Base-by-base conservation (phyloP, 306 rosid genomes). In the Vicia villosa region DNA sequence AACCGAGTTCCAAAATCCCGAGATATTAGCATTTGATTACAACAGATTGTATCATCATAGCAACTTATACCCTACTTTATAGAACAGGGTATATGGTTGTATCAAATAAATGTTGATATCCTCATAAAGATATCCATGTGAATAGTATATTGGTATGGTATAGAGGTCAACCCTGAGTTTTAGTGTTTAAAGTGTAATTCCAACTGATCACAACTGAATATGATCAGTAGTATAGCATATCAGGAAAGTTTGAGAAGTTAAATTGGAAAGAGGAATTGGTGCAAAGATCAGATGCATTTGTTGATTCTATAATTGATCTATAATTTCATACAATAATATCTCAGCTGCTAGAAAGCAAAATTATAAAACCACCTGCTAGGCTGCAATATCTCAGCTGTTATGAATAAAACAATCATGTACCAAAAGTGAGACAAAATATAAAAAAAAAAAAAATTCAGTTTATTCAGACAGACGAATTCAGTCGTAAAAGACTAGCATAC, bases 1-100 rank as follows among this genome's bases (percentile, higher is more conserved):
- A 87, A 86, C 69, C 78, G 74, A 56, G 61, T 81, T 60, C 93
- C 96, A 26, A 93, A 80, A 74, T 75, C 91, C 38, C 75, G 78
- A 69, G 54, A 24, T 62, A 28, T 34, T 74, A 82, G 79, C 82
- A 51, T 88, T 47, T 81, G 84, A 84, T 77, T 77, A 72, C 55
- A 58, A 19, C 42, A 12, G 52, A 32, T 58, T 56, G 30, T 10
- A 51, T 50, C 14, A 49, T 41, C 63, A 45, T 43, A 70, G 68
- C 28, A 51, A 36, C 51, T 55, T 40, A 17, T 66, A 41, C 16
- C 64, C 62, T 9, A 30, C 38, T 49, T 42, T 16, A 57, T 37
- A 56, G 16, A 34, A 26, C 62, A 43, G 12, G 16, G 6, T 12
- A 24, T 55, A 13, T 70, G 74, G 8, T 47, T 52, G 64, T 74